A percentile compares a stretch with the other conserved stretches of the same genome.
Evolutionary conservation across 331 rosid species (phyloP).

Genomic region (Rosa hybrid): DNA sequence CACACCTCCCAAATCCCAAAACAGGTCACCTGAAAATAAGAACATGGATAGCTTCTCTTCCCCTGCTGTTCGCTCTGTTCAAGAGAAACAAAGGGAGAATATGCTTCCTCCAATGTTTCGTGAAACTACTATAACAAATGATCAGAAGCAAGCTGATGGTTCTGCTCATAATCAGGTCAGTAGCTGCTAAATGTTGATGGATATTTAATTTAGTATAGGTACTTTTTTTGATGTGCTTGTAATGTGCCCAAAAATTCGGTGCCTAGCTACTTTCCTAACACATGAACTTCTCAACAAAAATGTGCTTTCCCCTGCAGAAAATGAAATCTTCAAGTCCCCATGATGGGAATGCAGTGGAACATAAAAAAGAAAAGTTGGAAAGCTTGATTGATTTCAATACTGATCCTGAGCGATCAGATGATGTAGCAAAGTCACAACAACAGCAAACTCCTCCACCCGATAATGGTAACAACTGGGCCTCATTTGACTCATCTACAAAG

Average conservation of each 20-base stretch:
- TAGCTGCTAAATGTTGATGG: background rate
- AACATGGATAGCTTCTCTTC: conserved; percentile 27
- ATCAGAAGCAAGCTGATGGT: conserved; percentile 27
- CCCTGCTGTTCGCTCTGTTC: conserved; percentile 23
- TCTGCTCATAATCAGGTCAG: conserved; percentile 35
- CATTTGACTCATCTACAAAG: conserved; percentile 39
- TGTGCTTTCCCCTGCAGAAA: conserved; percentile 29
- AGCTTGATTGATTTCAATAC: conserved; percentile 43
- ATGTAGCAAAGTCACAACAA: conserved; percentile 30
- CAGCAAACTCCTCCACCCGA: conserved; percentile 36
- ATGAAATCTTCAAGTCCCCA: conserved; percentile 27
- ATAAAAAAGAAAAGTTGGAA: conserved; percentile 20
- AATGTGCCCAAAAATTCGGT: background rate
- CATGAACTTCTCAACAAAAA: background rate
- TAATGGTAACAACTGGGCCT: conserved; percentile 45
- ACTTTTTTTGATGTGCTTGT: background rate
- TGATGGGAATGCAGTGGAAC: conserved; percentile 33
- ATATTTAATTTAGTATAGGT: background rate
- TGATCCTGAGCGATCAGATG: conserved; percentile 35
- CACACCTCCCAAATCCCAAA: conserved; percentile 36
- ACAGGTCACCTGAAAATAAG: conserved; percentile 31
- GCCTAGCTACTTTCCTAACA: background rate
- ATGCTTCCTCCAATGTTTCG: conserved; percentile 36
- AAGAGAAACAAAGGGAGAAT: conserved; percentile 30
- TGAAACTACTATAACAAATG: conserved; percentile 30